A percentile compares a stretch with the other conserved stretches of the same genome.
These are phyloP conservation scores for Capsicum pubescens DNA, from an alignment of 257 asterid species.

Conservation along the genomic window DNA sequence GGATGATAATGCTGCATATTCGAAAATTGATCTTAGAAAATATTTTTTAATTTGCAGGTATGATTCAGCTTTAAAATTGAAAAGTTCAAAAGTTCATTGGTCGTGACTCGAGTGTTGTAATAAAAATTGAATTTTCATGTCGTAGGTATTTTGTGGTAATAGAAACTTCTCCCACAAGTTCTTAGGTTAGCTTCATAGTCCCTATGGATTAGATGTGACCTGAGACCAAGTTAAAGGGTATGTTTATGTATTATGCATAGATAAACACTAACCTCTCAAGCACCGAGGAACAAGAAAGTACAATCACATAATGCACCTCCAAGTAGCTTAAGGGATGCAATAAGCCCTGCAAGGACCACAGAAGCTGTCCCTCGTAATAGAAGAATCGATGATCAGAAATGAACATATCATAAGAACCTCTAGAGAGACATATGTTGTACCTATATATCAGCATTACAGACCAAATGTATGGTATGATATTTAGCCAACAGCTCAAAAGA, in stretches of 20 bases:
- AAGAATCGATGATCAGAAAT: not conserved
- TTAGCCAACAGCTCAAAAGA: slow-evolving; percentile 95
- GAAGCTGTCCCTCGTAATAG: slow-evolving; percentile 87
- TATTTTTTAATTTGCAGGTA: too few relatives aligned
- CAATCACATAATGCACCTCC: slow-evolving; percentile 88
- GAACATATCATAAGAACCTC: not conserved
- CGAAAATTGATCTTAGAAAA: too few relatives aligned
- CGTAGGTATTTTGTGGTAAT: too few relatives aligned
- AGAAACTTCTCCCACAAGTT: too few relatives aligned
- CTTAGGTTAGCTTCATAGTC: too few relatives aligned
- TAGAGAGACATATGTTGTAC: slow-evolving; percentile 34
- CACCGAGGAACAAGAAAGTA: slow-evolving; percentile 90
- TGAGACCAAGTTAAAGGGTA: too few relatives aligned
- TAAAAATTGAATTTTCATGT: too few relatives aligned
- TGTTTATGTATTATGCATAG: not conserved
- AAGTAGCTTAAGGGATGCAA: slow-evolving; percentile 73
- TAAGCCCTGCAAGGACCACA: slow-evolving; percentile 92
- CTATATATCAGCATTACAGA: slow-evolving; percentile 96
- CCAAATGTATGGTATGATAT: slow-evolving; percentile 85
- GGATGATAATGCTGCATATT: too few relatives aligned
- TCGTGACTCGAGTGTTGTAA: too few relatives aligned
- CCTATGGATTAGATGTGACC: too few relatives aligned
- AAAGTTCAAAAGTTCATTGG: too few relatives aligned
- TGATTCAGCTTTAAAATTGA: too few relatives aligned
- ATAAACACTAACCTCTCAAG: slow-evolving; percentile 74